Base-by-base conservation (phyloP, 2,329 filamentous ascomycete species). In the Epichloe hybrida region DNA sequence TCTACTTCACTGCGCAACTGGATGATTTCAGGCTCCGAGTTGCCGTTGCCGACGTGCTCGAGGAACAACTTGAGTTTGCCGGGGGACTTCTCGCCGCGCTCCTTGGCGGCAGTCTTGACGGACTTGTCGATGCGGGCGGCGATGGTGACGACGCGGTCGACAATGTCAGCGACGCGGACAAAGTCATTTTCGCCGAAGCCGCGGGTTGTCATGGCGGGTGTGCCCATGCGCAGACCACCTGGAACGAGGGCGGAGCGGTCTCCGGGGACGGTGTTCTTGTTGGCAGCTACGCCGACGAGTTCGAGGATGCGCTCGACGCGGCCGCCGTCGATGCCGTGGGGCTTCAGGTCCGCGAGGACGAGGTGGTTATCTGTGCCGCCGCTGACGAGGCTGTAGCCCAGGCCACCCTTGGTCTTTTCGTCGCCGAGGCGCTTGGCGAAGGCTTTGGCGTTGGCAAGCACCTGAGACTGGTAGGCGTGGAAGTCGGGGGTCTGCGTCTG, bases 201-300 rank as follows among this genome's bases (percentile, higher is more conserved):
- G 54, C 93, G 82, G 17, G 88, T 95, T 21, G 93, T 97, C 93
- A 98, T 98, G 59, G 93, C 93, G 0, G 93, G 93, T 0, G 91
- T 93, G 51, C 93, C 93, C 71, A 98, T 90, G 58, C 93, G 84
- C 57, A 98, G 77, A 56, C 93, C 93, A 58, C 91, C 91, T 13
- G 93, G 93, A 56, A 91, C 88, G 63, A 98, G 79, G 1, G 93
- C 93, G 1, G 89, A 95, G 65, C 84, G 88, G 71, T 98, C 93
- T 42, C 91, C 93, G 1, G 93, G 93, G 0, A 96, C 91, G 7
- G 93, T 96, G 73, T 98, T 98, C 79, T 98, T 98, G 77, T 98
- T 98, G 65, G 87, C 86, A 15, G 93, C 93, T 49, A 97, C 91
- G 60, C 91, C 91, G 57, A 94, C 88, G 45, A 95, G 80, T 67